Percentiles rank a stretch among this genome's conserved stretches.
These are phyloP conservation scores for Bryoerythrophyllum caledonicum DNA, from an alignment of 225 moss, liverwort and hornwort genomes.

Conservation along the genomic window DNA sequence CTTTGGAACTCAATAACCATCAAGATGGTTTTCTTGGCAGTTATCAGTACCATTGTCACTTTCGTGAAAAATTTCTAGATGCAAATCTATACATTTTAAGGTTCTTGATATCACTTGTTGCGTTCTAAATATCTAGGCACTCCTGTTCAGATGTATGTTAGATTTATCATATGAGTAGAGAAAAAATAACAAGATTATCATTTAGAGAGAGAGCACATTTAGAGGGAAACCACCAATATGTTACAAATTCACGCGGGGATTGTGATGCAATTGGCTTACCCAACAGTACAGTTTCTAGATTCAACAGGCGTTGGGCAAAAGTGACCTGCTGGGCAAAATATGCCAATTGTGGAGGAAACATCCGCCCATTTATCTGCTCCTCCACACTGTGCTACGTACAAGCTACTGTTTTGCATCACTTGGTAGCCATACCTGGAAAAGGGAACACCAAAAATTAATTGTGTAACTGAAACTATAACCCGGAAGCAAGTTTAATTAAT, in stretches of 20 bases:
- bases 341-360: constrained; percentile 38
- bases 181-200: too few species aligned
- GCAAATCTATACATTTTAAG: too few species aligned
- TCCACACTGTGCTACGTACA: constrained; percentile 60
- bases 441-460: not conserved
- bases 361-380: constrained; percentile 89
- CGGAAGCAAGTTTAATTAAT: not conserved
- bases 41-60: too few species aligned
- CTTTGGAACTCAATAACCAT: not conserved
- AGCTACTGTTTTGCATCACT: constrained; percentile 44
- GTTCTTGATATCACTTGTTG: too few species aligned
- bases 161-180: too few species aligned
- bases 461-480: not conserved
- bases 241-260: not conserved
- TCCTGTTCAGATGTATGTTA: too few species aligned
- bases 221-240: too few species aligned
- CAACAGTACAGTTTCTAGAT: constrained; percentile 41
- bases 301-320: constrained; percentile 69
- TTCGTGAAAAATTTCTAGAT: too few species aligned
- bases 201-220: too few species aligned
- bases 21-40: not conserved
- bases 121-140: too few species aligned
- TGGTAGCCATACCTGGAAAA: constrained; percentile 75
- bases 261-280: constrained; percentile 34
- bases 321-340: constrained; percentile 67